A percentile compares a stretch with the other conserved stretches of the same genome.
Evolutionary conservation across 495 filamentous ascomycete species (phyloP).

Genomic region (Xylaria venustula): DNA sequence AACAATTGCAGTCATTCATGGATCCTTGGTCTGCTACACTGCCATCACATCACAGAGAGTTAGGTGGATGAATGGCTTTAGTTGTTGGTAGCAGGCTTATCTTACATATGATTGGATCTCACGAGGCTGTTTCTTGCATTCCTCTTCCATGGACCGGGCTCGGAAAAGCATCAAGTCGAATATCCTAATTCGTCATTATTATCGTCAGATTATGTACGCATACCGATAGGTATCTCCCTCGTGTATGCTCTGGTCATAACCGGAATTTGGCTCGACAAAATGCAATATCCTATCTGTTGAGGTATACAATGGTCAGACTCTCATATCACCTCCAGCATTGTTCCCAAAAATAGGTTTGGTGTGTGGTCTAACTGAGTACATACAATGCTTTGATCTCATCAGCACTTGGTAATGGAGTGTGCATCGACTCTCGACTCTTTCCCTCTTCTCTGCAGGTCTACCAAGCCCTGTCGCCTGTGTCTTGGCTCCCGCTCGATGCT

Average conservation of each 20-base stretch:
- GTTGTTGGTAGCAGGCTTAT: background rate
- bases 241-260: background rate
- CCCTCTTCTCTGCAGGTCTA: background rate
- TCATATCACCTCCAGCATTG: background rate
- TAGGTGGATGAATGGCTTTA: background rate
- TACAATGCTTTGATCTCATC: no score
- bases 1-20: no score
- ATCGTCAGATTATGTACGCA: background rate
- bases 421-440: background rate
- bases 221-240: no score
- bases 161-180: background rate
- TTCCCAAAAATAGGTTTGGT: slow-evolving; percentile 17
- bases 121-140: background rate
- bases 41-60: no score
- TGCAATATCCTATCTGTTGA: no score
- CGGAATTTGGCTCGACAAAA: background rate
- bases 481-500: background rate
- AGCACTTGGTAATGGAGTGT: no score
- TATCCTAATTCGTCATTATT: background rate
- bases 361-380: background rate
- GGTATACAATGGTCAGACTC: background rate
- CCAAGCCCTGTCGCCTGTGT: background rate
- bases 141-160: background rate
- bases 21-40: no score
- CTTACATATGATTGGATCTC: background rate